Base-by-base conservation (phyloP, 805 yeast species). In the Yarrowia sp. region DNA sequence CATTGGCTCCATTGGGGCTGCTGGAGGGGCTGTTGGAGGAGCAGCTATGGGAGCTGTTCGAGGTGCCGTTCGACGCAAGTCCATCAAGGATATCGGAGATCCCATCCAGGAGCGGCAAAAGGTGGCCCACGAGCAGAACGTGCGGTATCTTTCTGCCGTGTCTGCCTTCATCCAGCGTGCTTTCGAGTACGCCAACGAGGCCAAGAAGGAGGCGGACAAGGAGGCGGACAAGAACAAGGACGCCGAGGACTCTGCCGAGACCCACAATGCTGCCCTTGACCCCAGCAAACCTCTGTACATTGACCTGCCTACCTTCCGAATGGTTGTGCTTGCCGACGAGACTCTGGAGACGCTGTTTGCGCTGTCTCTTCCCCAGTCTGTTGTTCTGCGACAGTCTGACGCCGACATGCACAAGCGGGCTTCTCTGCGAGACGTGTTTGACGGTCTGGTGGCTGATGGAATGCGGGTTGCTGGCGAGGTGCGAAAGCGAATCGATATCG, bases 281-380 rank as follows among this genome's bases (percentile, higher is more conserved):
- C 97, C 97, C 3, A 80, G 83, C 33, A 83, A 86, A 33, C 96
- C 96, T 0, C 85, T 87, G 10, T 84, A 78, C 66, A 81, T 92
- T 62, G 89, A 88, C 62, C 78, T 91, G 17, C 90, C 98, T 0
- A 92, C 97, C 0, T 93, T 93, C 77, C 80, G 98, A 67, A 93
- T 93, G 99, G 96, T 95, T 1, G 78, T 95, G 6, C 78, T 93
- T 6, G 98, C 98, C 0, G 97, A 92, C 73, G 98, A 92, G 71
- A 89, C 97, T 0, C 88, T 91, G 69, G 98, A 95, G 74, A 79
- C 88, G 43, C 85, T 93, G 67, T 95, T 95, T 76, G 81, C 90
- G 14, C 78, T 80, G 26, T 87, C 92, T 0, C 78, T 91, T 35
- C 81, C 88, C 65, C 74, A 79, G n/a, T 83, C 93, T 0, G 81